phyloP scores from a whole-genome alignment of 2,329 filamentous ascomycete species.

The Pyrenophora tritici-repentis region DNA sequence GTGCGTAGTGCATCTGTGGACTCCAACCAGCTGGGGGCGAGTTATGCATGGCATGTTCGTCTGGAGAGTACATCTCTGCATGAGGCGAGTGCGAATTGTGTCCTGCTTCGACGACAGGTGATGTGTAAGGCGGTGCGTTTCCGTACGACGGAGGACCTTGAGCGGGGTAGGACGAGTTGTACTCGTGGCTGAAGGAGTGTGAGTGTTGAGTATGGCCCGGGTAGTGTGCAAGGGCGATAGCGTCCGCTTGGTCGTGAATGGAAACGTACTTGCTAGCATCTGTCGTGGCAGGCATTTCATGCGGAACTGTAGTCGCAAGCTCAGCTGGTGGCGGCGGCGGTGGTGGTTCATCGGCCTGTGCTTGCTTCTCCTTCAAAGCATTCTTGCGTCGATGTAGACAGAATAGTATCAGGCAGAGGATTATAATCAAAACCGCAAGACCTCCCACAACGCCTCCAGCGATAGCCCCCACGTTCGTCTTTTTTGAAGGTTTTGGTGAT shows the following conservation, averaged over 20 bases:
- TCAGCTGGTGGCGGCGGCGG: conserved; percentile 34
- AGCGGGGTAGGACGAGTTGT: conserved; percentile 21
- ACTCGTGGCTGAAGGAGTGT: conserved; percentile 26
- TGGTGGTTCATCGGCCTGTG: conserved; percentile 3
- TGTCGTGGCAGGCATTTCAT: conserved; percentile 35
- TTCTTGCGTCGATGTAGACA: conserved; percentile 47
- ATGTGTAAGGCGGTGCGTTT: conserved; percentile 14
- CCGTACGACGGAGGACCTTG: conserved; percentile 26
- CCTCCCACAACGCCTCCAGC: conserved; percentile 50
- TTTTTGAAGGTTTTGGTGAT: conserved; percentile 14
- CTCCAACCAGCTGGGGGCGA: conserved; percentile 30
- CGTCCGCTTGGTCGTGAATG: conserved; percentile 30
- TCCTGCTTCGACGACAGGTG: conserved; percentile 20
- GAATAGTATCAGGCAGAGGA: conserved; percentile 42
- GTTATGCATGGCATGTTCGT: conserved; percentile 15
- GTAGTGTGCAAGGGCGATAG: conserved; percentile 17
- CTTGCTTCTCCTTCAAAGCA: conserved; percentile 15
- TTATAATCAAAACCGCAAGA: conserved; percentile 37
- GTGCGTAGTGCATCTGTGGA: conserved; percentile 23
- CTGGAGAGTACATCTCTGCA: conserved; percentile 19
- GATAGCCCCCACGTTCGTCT: conserved; percentile 45
- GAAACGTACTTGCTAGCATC: conserved; percentile 35
- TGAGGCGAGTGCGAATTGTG: conserved; percentile 13
- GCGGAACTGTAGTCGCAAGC: conserved; percentile 36
- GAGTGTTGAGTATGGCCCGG: conserved; percentile 24